Base-by-base conservation (phyloP, 768 basidiomycete genomes). In the Royoungia palumana region DNA sequence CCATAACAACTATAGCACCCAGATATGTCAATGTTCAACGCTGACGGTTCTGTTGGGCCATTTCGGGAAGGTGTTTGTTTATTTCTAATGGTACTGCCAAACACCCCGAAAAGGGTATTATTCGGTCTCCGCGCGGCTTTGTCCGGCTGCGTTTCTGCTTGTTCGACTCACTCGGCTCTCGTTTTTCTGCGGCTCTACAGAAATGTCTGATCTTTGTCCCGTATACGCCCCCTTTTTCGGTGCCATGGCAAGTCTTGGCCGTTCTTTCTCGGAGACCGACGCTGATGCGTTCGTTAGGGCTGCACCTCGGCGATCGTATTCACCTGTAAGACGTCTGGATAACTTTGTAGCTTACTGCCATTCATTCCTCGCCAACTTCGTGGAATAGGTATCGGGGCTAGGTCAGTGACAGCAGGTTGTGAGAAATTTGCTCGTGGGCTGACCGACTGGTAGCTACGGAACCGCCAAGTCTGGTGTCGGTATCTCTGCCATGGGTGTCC, bases 171-270 rank as follows among this genome's bases (percentile, higher is more conserved):
- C 27, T 28, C 7, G 11, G 35, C 35, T n/a, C 47, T 49, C 40
- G 30, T 46, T 47, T 41, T 37, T 17, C 27, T 28, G 27, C 50
- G 50, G 9, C 25, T 24, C 39, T 34, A 52, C 46, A 40, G 40
- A 48, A 51, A 86, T 86, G 83, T 82, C 87, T 64, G 89, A 92
- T 61, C 75, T 87, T 54, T 93, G 89, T 70, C 89, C 89, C 17
- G 93, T 95, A 45, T 98, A 98, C 72, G 89, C 95, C 49, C 95
- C 95, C 58, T 98, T 97, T 78, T 99, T 99, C 63, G 92, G 92
- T 62, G 91, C 89, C 49, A 93, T 96, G 90, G 93, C 90, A 57
- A 66, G 87, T 71, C 12, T 17, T 5, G 9, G 4, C 28, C 24
- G 41, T 41, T 28, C 24, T 22, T 10, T 35, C 19, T 44, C 17